phyloP scores from a whole-genome alignment of 2,329 filamentous ascomycete genomes.

The Lizonia empirigonia region DNA sequence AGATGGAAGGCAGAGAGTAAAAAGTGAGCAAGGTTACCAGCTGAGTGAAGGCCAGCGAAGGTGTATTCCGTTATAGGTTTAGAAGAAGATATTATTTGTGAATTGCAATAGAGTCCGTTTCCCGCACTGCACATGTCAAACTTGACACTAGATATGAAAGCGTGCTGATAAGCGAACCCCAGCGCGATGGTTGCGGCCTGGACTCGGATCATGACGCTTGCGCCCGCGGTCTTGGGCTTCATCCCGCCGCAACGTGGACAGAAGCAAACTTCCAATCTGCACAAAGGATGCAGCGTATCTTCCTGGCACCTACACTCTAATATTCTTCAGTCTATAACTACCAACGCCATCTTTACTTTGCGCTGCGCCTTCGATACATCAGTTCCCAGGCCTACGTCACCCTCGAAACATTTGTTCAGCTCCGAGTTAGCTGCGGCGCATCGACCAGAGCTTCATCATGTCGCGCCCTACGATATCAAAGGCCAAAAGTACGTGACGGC shows the following conservation, averaged over 20 bases:
- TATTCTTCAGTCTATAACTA: not conserved
- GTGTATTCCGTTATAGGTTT: constrained; percentile 1
- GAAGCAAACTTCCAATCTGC: constrained; percentile 1
- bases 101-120: not conserved
- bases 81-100: constrained; percentile 4
- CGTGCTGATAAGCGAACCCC: constrained; percentile 7
- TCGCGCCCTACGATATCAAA: constrained; percentile 42
- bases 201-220: constrained; percentile 19
- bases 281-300: not conserved
- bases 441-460: constrained; percentile 24
- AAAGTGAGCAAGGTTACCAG: not conserved
- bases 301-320: not conserved
- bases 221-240: constrained; percentile 15
- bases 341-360: not conserved
- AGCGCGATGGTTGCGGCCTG: constrained; percentile 4
- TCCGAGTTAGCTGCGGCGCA: constrained; percentile 17
- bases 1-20: not conserved
- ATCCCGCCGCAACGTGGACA: constrained; percentile 22
- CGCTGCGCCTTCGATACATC: too few species aligned
- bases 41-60: not conserved
- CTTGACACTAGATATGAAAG: not conserved
- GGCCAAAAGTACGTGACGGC: constrained; percentile 31
- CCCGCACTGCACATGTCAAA: not conserved
- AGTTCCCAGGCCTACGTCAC: constrained; percentile 10
- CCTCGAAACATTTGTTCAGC: constrained; percentile 1